Evolutionary conservation across 495 filamentous ascomycete species (phyloP), one percentile per base, ranked within the genome.

Genomic region (Hypoxylon subgilvum): DNA sequence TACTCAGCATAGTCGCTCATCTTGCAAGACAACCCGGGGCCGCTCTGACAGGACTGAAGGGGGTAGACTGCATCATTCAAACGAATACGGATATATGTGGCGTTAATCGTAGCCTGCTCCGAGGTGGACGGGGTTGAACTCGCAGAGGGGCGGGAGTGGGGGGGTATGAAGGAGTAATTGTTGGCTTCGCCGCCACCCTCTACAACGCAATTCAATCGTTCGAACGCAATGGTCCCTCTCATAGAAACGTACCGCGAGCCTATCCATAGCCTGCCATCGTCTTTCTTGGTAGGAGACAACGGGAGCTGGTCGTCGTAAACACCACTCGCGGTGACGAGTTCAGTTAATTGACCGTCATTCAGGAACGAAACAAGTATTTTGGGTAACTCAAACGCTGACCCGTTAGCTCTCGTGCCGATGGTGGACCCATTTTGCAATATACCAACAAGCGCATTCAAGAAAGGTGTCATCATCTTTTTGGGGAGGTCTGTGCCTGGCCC

Each of bases 341-440:
- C 77, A 43, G 77, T 82, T 43, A 85, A 75, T 61, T 86, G 82
- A 17, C 83, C 81, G 60, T 86, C 84, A 52, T 86, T 83, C 34
- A 79, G 64, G 65, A 84, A 85, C 1, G 79, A 72, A 45, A 79
- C 73, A 14, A 83, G 72, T 22, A 86, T 69, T 17, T 73, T 75
- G 2, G 81, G 79, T 1, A 82, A 39, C 0, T 62, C 52, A 36
- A 79, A 77, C 2, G 53, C 63, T 8, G 65, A 61, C 4, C 71
- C 75, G 49, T 79, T 74, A 3, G 57, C 63, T 13, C 61, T 69
- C 10, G 68, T 75, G 21, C 78, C 79, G 0, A 59, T 77, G 12
- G 68, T 66, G 7, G 78, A 74, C 0, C 78, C 82, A 22, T 76
- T 63, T 10, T 71, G 61, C 16, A 85, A 67, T 4, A 79, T 61